Percentiles rank a stretch among this genome's conserved stretches.
These are phyloP conservation scores for Barnettozyma sucrosica DNA, from an alignment of 805 yeast species.

Conservation along the genomic window DNA sequence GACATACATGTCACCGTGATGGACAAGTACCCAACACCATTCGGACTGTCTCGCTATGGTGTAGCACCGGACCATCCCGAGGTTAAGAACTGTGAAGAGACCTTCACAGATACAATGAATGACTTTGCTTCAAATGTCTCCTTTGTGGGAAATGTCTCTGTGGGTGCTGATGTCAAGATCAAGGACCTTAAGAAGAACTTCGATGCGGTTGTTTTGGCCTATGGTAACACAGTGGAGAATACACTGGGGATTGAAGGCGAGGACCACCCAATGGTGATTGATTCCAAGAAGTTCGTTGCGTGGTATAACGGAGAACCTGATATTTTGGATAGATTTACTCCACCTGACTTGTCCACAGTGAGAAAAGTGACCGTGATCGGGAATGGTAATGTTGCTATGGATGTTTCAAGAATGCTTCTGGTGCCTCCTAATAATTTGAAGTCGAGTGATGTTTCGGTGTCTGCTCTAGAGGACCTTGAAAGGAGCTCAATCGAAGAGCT, in stretches of 20 bases:
- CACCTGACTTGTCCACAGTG: conserved; percentile 51
- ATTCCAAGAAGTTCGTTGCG: conserved; percentile 83
- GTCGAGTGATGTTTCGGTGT: conserved; percentile 64
- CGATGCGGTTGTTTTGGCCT: conserved; percentile 72
- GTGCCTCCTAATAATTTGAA: conserved; percentile 51
- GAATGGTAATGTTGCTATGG: conserved; percentile 94
- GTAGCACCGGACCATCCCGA: conserved; percentile 99
- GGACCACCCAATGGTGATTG: conserved; percentile 54
- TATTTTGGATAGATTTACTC: conserved; percentile 32
- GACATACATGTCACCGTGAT: conserved; percentile 56
- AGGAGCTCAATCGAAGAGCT: conserved; percentile 56
- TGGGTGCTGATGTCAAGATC: conserved; percentile 60
- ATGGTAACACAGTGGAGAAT: conserved; percentile 70
- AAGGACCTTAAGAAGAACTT: conserved; percentile 46
- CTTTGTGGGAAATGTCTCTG: conserved; percentile 65
- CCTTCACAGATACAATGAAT: conserved; percentile 43
- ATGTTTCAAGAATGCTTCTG: conserved; percentile 74
- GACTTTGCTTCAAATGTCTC: conserved; percentile 32
- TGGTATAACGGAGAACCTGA: conserved; percentile 95
- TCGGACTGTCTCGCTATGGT: conserved; percentile 86
- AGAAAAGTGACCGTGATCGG: conserved; percentile 80
- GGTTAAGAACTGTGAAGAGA: conserved; percentile 73
- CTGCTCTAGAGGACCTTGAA: conserved; percentile 51
- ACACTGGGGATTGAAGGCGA: conserved; percentile 52
- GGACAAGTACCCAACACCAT: conserved; percentile 85